Evolutionary conservation across 148 eudicot genomes (phyloP).

Genomic region (Rhododendron ferrugineum): DNA sequence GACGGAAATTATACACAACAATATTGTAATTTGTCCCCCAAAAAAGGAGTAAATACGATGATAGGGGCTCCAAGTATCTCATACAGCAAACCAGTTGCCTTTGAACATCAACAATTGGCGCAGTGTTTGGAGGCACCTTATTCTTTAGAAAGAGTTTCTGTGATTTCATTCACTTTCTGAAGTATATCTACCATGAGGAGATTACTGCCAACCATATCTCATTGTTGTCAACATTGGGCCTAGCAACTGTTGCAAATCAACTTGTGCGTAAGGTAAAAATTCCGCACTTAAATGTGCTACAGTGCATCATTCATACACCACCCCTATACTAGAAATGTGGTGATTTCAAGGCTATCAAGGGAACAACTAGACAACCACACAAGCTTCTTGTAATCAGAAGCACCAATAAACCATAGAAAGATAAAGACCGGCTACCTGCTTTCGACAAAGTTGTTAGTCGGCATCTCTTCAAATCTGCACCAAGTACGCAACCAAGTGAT

Average conservation of each 20-base stretch:
- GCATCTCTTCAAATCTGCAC: slow-evolving; percentile 95
- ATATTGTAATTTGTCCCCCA: not conserved
- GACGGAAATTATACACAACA: no score
- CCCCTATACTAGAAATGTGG: not conserved
- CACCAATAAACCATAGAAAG: not conserved
- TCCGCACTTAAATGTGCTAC: not conserved
- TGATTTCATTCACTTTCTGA: not conserved
- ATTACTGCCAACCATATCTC: not conserved
- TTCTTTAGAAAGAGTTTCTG: not conserved
- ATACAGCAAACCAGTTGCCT: not conserved
- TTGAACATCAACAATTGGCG: not conserved
- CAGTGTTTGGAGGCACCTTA: not conserved
- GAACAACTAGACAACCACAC: not conserved
- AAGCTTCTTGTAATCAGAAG: not conserved
- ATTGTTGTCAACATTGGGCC: not conserved
- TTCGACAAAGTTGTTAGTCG: slow-evolving; percentile 77
- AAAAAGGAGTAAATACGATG: not conserved
- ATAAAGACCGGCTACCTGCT: slow-evolving; percentile 55
- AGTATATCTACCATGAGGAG: not conserved
- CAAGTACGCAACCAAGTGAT: slow-evolving; percentile 4
- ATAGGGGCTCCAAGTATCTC: not conserved
- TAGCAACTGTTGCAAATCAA: no score
- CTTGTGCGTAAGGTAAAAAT: not conserved
- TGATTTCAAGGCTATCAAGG: not conserved
- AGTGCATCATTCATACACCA: no score